Evolutionary conservation across 192 early-diverging fungal genomes (phyloP).

Genomic region (Coemansia sp.): DNA sequence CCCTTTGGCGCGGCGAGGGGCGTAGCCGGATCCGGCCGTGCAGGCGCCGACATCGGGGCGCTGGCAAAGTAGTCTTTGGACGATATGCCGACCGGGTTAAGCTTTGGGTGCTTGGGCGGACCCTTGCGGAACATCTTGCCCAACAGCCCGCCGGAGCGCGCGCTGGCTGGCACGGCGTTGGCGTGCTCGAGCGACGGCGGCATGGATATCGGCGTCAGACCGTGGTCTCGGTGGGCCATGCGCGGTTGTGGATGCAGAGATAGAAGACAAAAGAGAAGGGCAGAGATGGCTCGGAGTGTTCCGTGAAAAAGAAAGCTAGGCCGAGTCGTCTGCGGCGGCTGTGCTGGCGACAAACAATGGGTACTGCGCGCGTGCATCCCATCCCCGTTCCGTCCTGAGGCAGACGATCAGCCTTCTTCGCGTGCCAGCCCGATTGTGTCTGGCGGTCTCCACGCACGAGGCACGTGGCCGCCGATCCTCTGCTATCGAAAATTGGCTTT

Average conservation of each 20-base stretch:
- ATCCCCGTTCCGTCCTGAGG: not conserved
- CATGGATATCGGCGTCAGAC: slow-evolving; percentile 4
- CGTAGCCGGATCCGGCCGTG: not conserved
- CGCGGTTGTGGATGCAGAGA: slow-evolving; percentile 1
- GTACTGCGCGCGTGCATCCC: slow-evolving; percentile 12
- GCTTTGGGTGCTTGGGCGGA: slow-evolving; percentile 39
- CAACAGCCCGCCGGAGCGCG: slow-evolving; percentile 27
- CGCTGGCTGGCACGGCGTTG: not conserved
- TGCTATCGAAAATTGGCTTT: not conserved
- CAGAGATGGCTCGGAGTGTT: not conserved
- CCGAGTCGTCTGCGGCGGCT: slow-evolving; percentile 2
- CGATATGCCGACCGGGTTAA: slow-evolving; percentile 43
- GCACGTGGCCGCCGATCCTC: slow-evolving; percentile 8
- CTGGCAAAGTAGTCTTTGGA: slow-evolving; percentile 46
- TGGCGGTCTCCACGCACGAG: not conserved
- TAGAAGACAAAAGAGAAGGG: not conserved
- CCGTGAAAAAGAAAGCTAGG: slow-evolving; percentile 4
- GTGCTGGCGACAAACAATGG: slow-evolving; percentile 7
- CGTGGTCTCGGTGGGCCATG: slow-evolving; percentile 5
- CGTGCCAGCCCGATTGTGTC: not conserved
- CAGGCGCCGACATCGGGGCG: slow-evolving; percentile 12
- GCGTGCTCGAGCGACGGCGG: not conserved
- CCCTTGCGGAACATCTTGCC: slow-evolving; percentile 48
- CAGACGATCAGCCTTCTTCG: slow-evolving; percentile 1
- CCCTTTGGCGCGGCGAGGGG: slow-evolving; percentile 1